These are phyloP conservation scores for Talaromyces pinophilus DNA, from an alignment of 2,329 filamentous ascomycete species.

Conservation along the genomic window DNA sequence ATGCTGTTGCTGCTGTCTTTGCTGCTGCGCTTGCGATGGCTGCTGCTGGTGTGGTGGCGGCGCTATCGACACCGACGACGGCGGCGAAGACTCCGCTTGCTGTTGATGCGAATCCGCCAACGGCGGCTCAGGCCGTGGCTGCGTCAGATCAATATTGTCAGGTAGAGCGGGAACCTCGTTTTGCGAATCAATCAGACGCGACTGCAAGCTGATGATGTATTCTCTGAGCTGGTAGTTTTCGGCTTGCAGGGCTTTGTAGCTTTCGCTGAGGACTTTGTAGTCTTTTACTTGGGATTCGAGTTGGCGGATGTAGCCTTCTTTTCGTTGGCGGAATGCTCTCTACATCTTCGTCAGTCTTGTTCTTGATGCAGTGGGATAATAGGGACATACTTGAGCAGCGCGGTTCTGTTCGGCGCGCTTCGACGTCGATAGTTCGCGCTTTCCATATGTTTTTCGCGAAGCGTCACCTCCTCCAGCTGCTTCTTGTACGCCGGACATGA, in stretches of 20 bases:
- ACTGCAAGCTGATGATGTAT: constrained; percentile 89
- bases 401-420: constrained; percentile 96
- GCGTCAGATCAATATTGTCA: constrained; percentile 70
- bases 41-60: background rate
- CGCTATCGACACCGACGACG: background rate
- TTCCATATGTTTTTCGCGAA: constrained; percentile 69
- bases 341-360: constrained; percentile 43
- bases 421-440: constrained; percentile 89
- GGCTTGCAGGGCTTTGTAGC: constrained; percentile 75
- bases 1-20: constrained; percentile 29
- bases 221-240: constrained; percentile 91
- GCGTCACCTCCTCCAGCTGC: constrained; percentile 40
- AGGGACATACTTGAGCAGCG: constrained; percentile 76
- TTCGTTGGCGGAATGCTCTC: constrained; percentile 95
- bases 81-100: background rate
- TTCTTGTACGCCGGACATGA: constrained; percentile 34
- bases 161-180: constrained; percentile 84
- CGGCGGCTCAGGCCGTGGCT: constrained; percentile 49
- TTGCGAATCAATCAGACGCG: constrained; percentile 77
- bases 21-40: background rate
- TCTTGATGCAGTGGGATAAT: background rate
- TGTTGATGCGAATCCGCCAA: constrained; percentile 26
- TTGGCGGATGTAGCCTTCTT: constrained; percentile 97
- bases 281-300: constrained; percentile 91
- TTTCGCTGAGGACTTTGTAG: constrained; percentile 71